phyloP scores from a whole-genome alignment of 139 green algal species.

The Tetraselmis chui region DNA sequence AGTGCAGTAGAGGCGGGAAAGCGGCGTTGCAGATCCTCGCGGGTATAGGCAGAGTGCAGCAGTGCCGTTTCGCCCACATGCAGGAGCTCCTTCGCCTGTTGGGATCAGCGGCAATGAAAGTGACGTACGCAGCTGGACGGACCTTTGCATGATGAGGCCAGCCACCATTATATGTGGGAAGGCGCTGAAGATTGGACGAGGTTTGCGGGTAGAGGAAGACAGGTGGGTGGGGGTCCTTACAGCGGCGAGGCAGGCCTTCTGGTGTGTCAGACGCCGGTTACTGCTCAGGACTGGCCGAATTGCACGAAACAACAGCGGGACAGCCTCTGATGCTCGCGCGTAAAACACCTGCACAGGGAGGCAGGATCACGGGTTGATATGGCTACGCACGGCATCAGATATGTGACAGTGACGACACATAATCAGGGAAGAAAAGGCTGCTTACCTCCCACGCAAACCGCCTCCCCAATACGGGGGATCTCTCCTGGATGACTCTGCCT shows the following conservation, averaged over 20 bases:
- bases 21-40: neutral
- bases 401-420: too few species aligned
- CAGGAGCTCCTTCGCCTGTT: neutral
- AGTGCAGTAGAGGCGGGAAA: neutral
- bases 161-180: too few species aligned
- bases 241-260: neutral
- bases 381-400: too few species aligned
- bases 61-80: neutral
- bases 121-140: too few species aligned
- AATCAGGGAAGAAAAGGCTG: too few species aligned
- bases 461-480: neutral
- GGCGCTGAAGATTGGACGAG: too few species aligned
- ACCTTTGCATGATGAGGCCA: too few species aligned
- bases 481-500: neutral
- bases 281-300: neutral
- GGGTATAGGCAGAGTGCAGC: neutral
- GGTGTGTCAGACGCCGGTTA: neutral
- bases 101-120: too few species aligned
- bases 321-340: neutral
- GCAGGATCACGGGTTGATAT: too few species aligned
- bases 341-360: slow-evolving; percentile 1
- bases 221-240: neutral
- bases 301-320: neutral
- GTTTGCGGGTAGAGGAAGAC: neutral
- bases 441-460: neutral